phyloP scores from a whole-genome alignment of 2,329 filamentous ascomycete species.

The Trichophyton schoenleinii region DNA sequence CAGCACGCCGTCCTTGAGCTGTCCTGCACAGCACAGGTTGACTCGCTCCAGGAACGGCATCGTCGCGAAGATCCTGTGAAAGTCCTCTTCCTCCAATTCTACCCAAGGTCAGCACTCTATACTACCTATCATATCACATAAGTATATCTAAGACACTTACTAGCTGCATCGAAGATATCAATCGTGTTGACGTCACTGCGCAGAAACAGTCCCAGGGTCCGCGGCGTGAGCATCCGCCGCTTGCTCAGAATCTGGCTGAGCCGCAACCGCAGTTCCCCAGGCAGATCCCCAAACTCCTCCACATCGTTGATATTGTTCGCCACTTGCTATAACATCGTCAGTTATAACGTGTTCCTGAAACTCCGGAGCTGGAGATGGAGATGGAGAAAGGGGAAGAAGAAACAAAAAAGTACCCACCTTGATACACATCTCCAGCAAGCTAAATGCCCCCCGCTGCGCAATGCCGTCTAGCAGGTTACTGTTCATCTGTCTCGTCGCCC shows the following conservation, averaged over 20 bases:
- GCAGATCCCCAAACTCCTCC: conserved; percentile 53
- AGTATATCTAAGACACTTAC: conserved; percentile 25
- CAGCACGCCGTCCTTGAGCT: conserved; percentile 76
- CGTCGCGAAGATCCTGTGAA: conserved; percentile 64
- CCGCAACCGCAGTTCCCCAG: conserved; percentile 42
- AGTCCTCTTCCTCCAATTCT: conserved; percentile 62
- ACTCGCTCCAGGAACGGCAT: conserved; percentile 57
- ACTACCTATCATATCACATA: conserved; percentile 6
- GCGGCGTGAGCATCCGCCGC: conserved; percentile 43
- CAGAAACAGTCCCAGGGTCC: conserved; percentile 36
- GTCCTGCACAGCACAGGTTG: conserved; percentile 72
- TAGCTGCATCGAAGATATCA: conserved; percentile 49
- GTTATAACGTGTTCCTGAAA: neutral
- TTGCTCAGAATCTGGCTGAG: conserved; percentile 54
- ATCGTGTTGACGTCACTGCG: conserved; percentile 44
- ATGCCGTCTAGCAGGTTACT: conserved; percentile 73
- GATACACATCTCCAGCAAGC: conserved; percentile 45
- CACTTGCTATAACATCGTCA: conserved; percentile 35
- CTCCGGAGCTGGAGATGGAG: neutral
- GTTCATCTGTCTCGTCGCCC: conserved; percentile 60
- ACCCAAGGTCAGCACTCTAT: conserved; percentile 11
- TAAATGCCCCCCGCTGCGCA: conserved; percentile 31
- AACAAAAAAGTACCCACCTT: conserved; percentile 26
- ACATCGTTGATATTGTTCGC: conserved; percentile 51
- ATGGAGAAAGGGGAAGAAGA: too few species aligned